Conservation (phyloP, 2,329 filamentous ascomycete species). For the Dactylellina cionopaga region DNA sequence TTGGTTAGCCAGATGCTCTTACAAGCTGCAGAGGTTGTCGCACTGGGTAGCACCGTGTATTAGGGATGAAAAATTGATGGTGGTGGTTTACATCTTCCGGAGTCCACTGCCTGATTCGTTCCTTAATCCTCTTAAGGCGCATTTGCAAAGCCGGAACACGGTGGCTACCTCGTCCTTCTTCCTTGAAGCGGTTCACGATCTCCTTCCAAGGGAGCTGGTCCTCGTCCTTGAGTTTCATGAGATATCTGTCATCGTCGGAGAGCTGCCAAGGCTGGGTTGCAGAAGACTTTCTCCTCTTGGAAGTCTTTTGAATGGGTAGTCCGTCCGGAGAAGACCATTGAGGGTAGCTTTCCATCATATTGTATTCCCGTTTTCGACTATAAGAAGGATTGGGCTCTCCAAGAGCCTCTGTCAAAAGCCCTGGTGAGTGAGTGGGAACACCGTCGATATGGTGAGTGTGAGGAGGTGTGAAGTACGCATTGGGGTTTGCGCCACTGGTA, state of each 20-base stretch:
- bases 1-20: slow-evolving; percentile 51
- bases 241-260: slow-evolving; percentile 58
- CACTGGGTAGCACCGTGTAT: slow-evolving; percentile 52
- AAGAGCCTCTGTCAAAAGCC: slow-evolving; percentile 36
- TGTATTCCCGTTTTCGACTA: slow-evolving; percentile 28
- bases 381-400: slow-evolving; percentile 25
- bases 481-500: slow-evolving; percentile 25
- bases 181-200: slow-evolving; percentile 58
- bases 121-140: slow-evolving; percentile 60
- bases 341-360: slow-evolving; percentile 25
- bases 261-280: slow-evolving; percentile 56
- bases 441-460: slow-evolving; percentile 36
- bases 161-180: slow-evolving; percentile 57
- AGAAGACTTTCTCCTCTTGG: slow-evolving; percentile 43
- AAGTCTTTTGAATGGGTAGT: slow-evolving; percentile 31
- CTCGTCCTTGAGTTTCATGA: slow-evolving; percentile 59
- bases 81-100: slow-evolving; percentile 56
- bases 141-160: slow-evolving; percentile 60
- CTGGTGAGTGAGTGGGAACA: slow-evolving; percentile 36
- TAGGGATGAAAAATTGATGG: slow-evolving; percentile 41
- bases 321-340: slow-evolving; percentile 41
- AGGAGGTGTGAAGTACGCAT: slow-evolving; percentile 37
- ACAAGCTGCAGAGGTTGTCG: slow-evolving; percentile 49
- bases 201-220: slow-evolving; percentile 59
- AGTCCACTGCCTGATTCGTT: slow-evolving; percentile 58